A percentile compares a stretch with the other conserved stretches of the same genome.
Conservation (phyloP, 1,139 yeast genomes). For the Yamadazyma dendronema region DNA sequence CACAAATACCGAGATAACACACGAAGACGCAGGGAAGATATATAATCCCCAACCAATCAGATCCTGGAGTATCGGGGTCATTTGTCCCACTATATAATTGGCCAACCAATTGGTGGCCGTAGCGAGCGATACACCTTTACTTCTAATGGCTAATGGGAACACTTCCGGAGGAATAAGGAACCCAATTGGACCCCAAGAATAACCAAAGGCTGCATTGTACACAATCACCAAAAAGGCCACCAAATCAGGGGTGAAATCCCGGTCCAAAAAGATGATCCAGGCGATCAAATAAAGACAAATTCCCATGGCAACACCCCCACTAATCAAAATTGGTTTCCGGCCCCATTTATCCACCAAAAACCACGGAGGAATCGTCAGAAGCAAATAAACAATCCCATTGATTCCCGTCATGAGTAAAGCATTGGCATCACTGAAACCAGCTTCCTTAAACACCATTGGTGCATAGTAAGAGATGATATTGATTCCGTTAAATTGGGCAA, state of each 20-base stretch:
- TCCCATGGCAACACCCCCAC: conserved; percentile 51
- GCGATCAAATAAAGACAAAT: conserved; percentile 41
- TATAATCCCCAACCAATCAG: conserved; percentile 51
- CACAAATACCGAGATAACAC: conserved; percentile 43
- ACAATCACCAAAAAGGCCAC: conserved; percentile 50
- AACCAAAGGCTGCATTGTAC: conserved; percentile 54
- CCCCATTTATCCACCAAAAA: conserved; percentile 56
- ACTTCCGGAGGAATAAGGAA: conserved; percentile 56
- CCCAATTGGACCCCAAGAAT: conserved; percentile 59
- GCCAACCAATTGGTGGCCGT: conserved; percentile 58
- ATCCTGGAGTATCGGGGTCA: conserved; percentile 50
- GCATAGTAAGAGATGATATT: conserved; percentile 56
- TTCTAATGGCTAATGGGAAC: conserved; percentile 51
- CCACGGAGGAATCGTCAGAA: conserved; percentile 54
- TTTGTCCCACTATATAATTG: conserved; percentile 53
- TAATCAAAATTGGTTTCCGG: conserved; percentile 48
- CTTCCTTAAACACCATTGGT: conserved; percentile 52
- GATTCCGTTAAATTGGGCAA: conserved; percentile 58
- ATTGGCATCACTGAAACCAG: conserved; percentile 49
- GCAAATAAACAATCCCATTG: conserved; percentile 47
- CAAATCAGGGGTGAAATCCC: conserved; percentile 38
- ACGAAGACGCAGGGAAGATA: conserved; percentile 46
- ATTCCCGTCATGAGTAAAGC: conserved; percentile 56
- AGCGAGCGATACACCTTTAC: conserved; percentile 53
- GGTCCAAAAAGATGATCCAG: conserved; percentile 36